Evolutionary conservation across 257 asterid species (phyloP), one percentile per base, ranked within the genome.

Genomic region (Lycium barbarum): DNA sequence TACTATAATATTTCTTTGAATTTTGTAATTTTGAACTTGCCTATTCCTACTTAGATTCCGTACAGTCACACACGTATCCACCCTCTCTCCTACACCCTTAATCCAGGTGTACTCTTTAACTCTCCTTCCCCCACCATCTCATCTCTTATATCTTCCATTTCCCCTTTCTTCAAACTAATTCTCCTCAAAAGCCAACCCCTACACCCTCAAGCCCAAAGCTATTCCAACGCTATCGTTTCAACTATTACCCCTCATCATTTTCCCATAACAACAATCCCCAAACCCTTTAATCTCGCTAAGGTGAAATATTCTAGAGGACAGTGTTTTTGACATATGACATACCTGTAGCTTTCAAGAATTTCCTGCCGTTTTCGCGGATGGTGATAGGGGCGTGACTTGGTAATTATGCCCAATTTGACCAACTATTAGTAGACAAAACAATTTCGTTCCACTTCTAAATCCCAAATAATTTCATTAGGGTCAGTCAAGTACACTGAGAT

Each of bases 1-100:
- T n/a, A n/a, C n/a, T n/a, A n/a, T n/a, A n/a, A n/a, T n/a, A n/a
- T n/a, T n/a, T n/a, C n/a, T n/a, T n/a, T n/a, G n/a, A n/a, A n/a
- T n/a, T n/a, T n/a, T n/a, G n/a, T n/a, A n/a, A n/a, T n/a, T n/a
- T n/a, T n/a, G n/a, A n/a, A n/a, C n/a, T n/a, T n/a, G n/a, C n/a
- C n/a, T n/a, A n/a, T 49, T 86, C 57, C 85, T 71, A 53, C 89
- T 86, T 82, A 88, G 94, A 88, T 91, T 86, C 90, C 83, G 63
- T 88, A 86, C 85, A 87, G 88, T 66, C 80, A 54, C 63, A 91
- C 97, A 95, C 98, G 97, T 95, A 94, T 90, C 86, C 82, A 71
- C 78, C 88, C 12, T 43, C 22, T 82, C 85, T 68, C 84, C 7
- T 63, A 63, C 72, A 54, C 61, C 17, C 17, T 87, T 55, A 13